phyloP scores from a whole-genome alignment of 2,329 filamentous ascomycete species.

The Cladophialophora yegresii region DNA sequence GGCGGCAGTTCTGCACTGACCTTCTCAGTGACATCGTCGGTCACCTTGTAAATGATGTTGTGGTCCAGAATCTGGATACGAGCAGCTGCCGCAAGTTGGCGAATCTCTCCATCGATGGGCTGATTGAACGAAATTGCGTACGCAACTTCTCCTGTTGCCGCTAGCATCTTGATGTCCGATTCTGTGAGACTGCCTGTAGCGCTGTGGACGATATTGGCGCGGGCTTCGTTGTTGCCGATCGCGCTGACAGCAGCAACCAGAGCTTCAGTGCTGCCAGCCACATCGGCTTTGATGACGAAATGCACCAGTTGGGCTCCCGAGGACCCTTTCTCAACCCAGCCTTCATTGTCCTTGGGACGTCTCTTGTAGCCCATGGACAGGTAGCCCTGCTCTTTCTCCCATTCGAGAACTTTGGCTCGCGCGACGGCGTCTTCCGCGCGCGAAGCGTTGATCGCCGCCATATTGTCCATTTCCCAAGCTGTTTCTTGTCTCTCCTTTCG shows the following conservation, averaged over 20 bases:
- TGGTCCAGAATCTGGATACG: constrained; percentile 80
- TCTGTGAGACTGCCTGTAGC: constrained; percentile 77
- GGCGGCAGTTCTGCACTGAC: constrained; percentile 71
- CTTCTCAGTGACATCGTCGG: constrained; percentile 54
- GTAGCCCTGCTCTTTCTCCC: constrained; percentile 42
- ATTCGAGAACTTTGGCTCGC: constrained; percentile 47
- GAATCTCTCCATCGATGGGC: constrained; percentile 66
- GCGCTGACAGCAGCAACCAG: constrained; percentile 74
- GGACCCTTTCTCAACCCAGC: constrained; percentile 41
- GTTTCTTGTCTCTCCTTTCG: constrained; percentile 71
- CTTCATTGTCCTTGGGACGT: constrained; percentile 37
- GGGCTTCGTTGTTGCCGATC: constrained; percentile 82
- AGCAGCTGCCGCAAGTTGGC: constrained; percentile 66
- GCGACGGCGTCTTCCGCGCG: constrained; percentile 62
- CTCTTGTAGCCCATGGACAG: constrained; percentile 31
- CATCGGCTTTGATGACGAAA: constrained; percentile 89
- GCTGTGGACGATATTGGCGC: constrained; percentile 72
- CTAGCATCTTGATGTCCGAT: constrained; percentile 77
- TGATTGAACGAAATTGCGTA: constrained; percentile 87
- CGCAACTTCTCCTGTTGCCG: constrained; percentile 71
- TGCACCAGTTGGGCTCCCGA: constrained; percentile 57
- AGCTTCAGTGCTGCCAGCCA: constrained; percentile 90
- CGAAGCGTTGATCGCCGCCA: constrained; percentile 73
- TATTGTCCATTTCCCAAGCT: constrained; percentile 64
- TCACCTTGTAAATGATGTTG: constrained; percentile 63